Percentiles rank a stretch among this genome's conserved stretches.
Conservation (phyloP, 1,139 yeast species). For the Zygotorulaspora mrakii region DNA sequence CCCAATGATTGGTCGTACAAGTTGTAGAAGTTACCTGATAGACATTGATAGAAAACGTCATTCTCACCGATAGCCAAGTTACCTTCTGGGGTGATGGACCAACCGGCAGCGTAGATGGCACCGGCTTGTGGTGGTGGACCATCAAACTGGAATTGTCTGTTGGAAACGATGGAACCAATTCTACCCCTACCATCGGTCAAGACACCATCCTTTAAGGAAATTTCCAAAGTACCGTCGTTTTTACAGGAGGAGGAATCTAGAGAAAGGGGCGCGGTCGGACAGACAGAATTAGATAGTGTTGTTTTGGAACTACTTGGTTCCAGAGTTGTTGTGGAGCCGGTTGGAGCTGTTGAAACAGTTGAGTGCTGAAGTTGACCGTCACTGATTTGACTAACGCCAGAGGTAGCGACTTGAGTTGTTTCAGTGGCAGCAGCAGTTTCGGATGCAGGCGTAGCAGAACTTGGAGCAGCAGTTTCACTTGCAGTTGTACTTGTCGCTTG, state of each 20-base stretch:
- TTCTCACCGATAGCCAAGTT: conserved; percentile 66
- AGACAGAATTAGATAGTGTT: conserved; percentile 8
- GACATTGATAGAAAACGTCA: conserved; percentile 71
- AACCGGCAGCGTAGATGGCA: conserved; percentile 80
- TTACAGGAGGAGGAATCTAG: conserved; percentile 43
- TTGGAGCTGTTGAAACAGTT: conserved; percentile 23
- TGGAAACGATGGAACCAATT: conserved; percentile 79
- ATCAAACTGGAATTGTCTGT: conserved; percentile 86
- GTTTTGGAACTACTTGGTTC: conserved; percentile 11
- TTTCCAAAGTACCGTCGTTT: conserved; percentile 49
- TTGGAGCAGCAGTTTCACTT: conserved; percentile 14
- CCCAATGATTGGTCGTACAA: conserved; percentile 70
- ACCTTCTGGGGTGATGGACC: conserved; percentile 66
- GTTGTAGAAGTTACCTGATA: conserved; percentile 80
- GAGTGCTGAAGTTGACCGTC: conserved; percentile 57
- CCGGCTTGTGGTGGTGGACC: conserved; percentile 94
- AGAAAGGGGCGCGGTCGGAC: conserved; percentile 10
- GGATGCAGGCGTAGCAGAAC: background rate
- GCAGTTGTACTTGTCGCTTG: conserved; percentile 23
- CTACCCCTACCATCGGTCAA: conserved; percentile 65
- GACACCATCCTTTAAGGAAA: conserved; percentile 52
- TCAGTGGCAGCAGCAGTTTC: conserved; percentile 16
- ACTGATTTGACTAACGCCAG: conserved; percentile 47
- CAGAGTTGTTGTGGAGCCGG: conserved; percentile 13
- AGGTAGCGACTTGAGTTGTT: conserved; percentile 35